These are phyloP conservation scores for Cardamine chenopodiifolia DNA, from an alignment of 345 rosid genomes.

Conservation along the genomic window DNA sequence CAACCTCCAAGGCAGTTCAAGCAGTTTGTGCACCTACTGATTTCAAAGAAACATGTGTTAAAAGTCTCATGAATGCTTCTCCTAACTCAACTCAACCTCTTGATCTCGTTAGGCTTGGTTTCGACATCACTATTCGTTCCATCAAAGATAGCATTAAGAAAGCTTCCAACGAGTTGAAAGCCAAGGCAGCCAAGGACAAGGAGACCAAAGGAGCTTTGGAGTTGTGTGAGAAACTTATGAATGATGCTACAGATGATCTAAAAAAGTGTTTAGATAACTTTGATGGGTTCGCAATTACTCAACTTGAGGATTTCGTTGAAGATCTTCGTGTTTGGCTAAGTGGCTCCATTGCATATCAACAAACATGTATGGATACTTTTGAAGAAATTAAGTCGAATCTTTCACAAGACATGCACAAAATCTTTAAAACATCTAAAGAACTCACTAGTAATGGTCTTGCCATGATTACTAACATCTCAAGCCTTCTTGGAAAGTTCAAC, in stretches of 20 bases:
- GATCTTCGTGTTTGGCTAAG: constrained; percentile 74
- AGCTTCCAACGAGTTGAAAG: constrained; percentile 42
- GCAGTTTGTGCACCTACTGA: constrained; percentile 67
- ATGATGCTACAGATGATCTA: constrained; percentile 57
- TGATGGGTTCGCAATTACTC: constrained; percentile 47
- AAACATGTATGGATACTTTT: constrained; percentile 72
- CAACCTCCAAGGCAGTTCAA: constrained; percentile 46
- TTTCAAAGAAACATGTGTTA: constrained; percentile 54
- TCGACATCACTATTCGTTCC: constrained; percentile 47
- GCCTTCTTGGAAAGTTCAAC: constrained; percentile 41
- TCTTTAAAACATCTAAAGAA: constrained; percentile 47
- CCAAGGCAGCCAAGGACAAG: constrained; percentile 54
- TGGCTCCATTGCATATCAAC: constrained; percentile 66
- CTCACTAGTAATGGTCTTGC: constrained; percentile 74
- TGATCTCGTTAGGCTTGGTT: constrained; percentile 56
- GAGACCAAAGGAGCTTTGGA: constrained; percentile 56
- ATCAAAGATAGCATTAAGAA: constrained; percentile 49
- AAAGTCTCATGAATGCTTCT: constrained; percentile 44
- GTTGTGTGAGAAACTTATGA: constrained; percentile 54
- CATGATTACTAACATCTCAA: constrained; percentile 53
- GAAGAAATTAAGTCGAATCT: constrained; percentile 51
- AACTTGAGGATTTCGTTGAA: constrained; percentile 42
- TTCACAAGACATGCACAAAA: constrained; percentile 50
- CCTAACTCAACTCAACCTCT: constrained; percentile 58
- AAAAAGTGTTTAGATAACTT: constrained; percentile 47